phyloP scores from a whole-genome alignment of 129 eudicot species.

The Flaveria linearis region DNA sequence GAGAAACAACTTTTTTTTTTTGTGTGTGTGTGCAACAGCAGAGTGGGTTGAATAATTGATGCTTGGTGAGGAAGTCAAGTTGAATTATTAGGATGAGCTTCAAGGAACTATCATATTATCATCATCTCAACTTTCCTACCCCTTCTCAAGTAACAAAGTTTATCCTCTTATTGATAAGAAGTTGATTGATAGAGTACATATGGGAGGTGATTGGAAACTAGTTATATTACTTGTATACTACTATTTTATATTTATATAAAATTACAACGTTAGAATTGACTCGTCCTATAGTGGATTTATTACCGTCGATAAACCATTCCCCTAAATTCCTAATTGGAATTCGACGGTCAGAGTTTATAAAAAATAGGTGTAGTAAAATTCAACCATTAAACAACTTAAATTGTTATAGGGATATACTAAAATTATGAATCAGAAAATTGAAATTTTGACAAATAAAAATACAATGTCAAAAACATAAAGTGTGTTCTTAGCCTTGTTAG shows the following conservation, averaged over 20 bases:
- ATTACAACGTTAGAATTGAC: neutral
- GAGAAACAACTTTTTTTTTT: neutral
- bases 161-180: neutral
- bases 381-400: too few relatives aligned
- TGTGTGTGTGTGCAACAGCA: neutral
- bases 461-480: too few relatives aligned
- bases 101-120: neutral
- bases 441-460: too few relatives aligned
- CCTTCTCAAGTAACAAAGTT: slow-evolving; percentile 21
- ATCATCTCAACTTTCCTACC: slow-evolving; percentile 10
- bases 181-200: neutral
- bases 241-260: neutral
- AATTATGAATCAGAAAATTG: too few relatives aligned
- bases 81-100: slow-evolving; percentile 8
- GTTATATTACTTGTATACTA: neutral
- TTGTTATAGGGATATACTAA: too few relatives aligned
- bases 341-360: too few relatives aligned
- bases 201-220: neutral
- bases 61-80: slow-evolving; percentile 20
- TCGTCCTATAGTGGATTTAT: too few relatives aligned
- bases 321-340: too few relatives aligned
- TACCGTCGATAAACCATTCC: too few relatives aligned
- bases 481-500: too few relatives aligned
- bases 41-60: neutral
- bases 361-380: too few relatives aligned